A percentile compares a stretch with the other conserved stretches of the same genome.
Conservation (phyloP, 2,329 filamentous ascomycete genomes). For the Eutypella sp. region DNA sequence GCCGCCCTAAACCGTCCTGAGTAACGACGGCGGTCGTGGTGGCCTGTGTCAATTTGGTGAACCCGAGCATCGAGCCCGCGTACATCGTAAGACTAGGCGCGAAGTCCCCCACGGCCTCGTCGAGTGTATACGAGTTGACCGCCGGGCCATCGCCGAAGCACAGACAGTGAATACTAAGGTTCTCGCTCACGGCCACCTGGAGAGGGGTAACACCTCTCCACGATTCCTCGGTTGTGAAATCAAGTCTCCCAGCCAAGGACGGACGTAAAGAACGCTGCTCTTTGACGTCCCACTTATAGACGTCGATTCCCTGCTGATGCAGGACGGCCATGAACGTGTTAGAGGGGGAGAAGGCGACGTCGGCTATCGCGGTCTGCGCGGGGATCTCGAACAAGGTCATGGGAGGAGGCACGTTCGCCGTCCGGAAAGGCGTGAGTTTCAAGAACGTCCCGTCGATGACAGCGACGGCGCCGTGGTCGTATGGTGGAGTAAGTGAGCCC, state of each 20-base stretch:
- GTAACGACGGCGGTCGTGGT: conserved; percentile 29
- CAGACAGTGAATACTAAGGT: conserved; percentile 21
- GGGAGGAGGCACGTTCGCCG: conserved; percentile 84
- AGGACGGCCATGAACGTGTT: conserved; percentile 67
- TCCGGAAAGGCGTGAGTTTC: conserved; percentile 79
- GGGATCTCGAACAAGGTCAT: conserved; percentile 78
- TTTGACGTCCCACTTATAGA: conserved; percentile 66
- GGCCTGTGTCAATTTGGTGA: conserved; percentile 24
- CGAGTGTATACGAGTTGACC: conserved; percentile 19
- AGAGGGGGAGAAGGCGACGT: conserved; percentile 67
- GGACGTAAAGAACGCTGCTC: conserved; percentile 46
- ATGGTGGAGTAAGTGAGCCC: conserved; percentile 63
- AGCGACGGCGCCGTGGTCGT: conserved; percentile 74
- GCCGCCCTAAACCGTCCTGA: conserved; percentile 41
- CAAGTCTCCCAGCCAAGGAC: conserved; percentile 32
- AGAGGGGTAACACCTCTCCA: conserved; percentile 20
- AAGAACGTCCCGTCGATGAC: conserved; percentile 78
- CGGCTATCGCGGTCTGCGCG: conserved; percentile 58
- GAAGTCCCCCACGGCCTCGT: conserved; percentile 16
- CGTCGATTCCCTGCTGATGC: conserved; percentile 58
- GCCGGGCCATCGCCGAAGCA: conserved; percentile 18
- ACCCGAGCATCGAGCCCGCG: conserved; percentile 26
- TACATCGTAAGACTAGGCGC: conserved; percentile 15
- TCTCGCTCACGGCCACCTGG: conserved; percentile 25
- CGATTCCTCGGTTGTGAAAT: conserved; percentile 30